A percentile compares a stretch with the other conserved stretches of the same genome.
Evolutionary conservation across 371 early-diverging fungal species (phyloP).

Genomic region (Mortierella sp.): DNA sequence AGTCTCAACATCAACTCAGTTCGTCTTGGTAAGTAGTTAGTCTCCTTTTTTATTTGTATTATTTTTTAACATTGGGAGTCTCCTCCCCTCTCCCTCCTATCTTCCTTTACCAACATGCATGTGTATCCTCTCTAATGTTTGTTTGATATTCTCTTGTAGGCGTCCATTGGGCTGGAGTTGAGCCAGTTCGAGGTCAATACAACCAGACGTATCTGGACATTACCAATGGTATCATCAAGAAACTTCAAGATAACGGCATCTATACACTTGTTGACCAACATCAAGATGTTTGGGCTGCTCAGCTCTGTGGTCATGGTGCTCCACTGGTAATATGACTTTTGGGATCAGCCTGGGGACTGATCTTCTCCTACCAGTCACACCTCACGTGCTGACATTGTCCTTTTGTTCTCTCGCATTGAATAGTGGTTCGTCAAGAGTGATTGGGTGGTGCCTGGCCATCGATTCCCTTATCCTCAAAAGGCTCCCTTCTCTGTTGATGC

Average conservation of each 20-base stretch:
- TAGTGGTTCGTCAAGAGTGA: conserved; percentile 58
- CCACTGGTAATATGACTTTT: conserved; percentile 50
- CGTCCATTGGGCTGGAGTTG: conserved; percentile 68
- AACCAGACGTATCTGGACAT: conserved; percentile 61
- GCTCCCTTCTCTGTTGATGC: conserved; percentile 55
- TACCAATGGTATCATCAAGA: conserved; percentile 55
- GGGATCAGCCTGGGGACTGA: not conserved
- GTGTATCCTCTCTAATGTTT: not conserved
- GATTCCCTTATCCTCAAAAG: conserved; percentile 57
- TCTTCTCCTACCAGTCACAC: not conserved
- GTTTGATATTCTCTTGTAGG: conserved; percentile 5
- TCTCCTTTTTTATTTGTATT: not conserved
- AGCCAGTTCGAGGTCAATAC: conserved; percentile 65
- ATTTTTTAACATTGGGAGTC: too few species aligned
- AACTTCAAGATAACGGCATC: conserved; percentile 57
- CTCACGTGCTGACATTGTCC: not conserved
- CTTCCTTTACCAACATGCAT: not conserved
- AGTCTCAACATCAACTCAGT: conserved; percentile 59
- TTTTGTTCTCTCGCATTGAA: not conserved
- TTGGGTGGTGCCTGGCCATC: conserved; percentile 46
- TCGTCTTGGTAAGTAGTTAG: conserved; percentile 54
- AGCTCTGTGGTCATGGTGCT: conserved; percentile 65
- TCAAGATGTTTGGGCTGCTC: conserved; percentile 58
- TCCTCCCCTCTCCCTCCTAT: too few species aligned
- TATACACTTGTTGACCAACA: conserved; percentile 58